A percentile compares a stretch with the other conserved stretches of the same genome.
Evolutionary conservation across 768 basidiomycete genomes (phyloP).

Genomic region (Hemileccinum impolitum): DNA sequence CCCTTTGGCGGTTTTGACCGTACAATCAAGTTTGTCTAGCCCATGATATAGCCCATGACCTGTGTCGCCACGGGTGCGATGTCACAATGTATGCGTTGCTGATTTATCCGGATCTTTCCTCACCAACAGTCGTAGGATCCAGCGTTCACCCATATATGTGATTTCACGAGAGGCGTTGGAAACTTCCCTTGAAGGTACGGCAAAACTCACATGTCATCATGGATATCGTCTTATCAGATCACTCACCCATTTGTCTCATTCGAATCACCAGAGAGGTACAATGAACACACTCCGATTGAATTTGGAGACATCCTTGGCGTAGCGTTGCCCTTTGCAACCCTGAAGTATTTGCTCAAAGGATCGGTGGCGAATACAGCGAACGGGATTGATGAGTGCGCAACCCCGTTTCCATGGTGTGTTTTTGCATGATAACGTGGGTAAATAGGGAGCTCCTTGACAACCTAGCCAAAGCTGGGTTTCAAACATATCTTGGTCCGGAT

Average conservation of each 20-base stretch:
- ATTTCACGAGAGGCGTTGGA: conserved; percentile 14
- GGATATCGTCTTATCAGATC: too few species aligned
- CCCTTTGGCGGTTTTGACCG: conserved; percentile 3
- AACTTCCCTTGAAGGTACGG: conserved; percentile 14
- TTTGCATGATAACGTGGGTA: neutral
- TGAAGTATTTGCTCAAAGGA: conserved; percentile 11
- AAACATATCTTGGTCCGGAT: conserved; percentile 36
- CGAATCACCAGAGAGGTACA: conserved; percentile 21
- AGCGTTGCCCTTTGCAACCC: conserved; percentile 22
- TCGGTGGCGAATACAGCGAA: conserved; percentile 5
- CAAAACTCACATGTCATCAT: neutral
- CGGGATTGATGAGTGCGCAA: conserved; percentile 23
- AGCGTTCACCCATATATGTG: conserved; percentile 30
- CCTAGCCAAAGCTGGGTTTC: conserved; percentile 37
- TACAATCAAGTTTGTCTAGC: conserved; percentile 13
- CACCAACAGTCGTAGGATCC: conserved; percentile 18
- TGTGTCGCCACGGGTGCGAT: conserved; percentile 27
- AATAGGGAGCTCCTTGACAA: conserved; percentile 38
- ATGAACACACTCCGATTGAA: conserved; percentile 24
- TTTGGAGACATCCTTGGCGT: conserved; percentile 23
- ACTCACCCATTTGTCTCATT: neutral
- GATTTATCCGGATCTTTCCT: conserved; percentile 25
- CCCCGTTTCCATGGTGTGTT: neutral
- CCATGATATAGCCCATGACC: conserved; percentile 39
- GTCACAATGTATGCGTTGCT: conserved; percentile 22